A percentile compares a stretch with the other conserved stretches of the same genome.
phyloP scores from a whole-genome alignment of 768 basidiomycete genomes.

The Clathrus columnatus region DNA sequence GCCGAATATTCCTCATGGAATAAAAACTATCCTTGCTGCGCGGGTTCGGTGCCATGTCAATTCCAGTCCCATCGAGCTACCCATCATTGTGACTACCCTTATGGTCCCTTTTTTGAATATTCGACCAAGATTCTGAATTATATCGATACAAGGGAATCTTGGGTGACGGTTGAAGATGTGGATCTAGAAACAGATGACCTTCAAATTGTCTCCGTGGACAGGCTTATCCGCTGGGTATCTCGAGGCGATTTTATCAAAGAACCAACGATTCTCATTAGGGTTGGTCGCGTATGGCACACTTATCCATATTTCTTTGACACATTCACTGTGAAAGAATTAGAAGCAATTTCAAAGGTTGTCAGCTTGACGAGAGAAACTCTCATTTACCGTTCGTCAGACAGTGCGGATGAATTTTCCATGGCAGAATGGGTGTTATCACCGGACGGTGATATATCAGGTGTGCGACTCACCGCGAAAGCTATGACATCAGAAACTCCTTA shows the following conservation, averaged over 20 bases:
- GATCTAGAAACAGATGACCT: conserved; percentile 27
- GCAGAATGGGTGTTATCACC: conserved; percentile 33
- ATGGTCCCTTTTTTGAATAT: conserved; percentile 30
- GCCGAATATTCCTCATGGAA: conserved; percentile 28
- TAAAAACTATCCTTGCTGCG: conserved; percentile 30
- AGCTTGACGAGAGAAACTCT: conserved; percentile 26
- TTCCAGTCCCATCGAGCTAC: conserved; percentile 27
- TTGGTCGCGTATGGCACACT: conserved; percentile 27
- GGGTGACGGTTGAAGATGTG: conserved; percentile 28
- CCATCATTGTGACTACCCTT: conserved; percentile 36
- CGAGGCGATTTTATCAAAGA: conserved; percentile 24
- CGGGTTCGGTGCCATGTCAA: conserved; percentile 28
- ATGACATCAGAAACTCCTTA: conserved; percentile 29
- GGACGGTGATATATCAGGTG: conserved; percentile 28
- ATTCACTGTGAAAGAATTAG: conserved; percentile 29
- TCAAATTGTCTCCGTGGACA: conserved; percentile 23
- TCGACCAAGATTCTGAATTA: conserved; percentile 25
- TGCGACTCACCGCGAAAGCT: conserved; percentile 29
- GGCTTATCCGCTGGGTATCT: conserved; percentile 29
- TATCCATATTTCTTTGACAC: conserved; percentile 32
- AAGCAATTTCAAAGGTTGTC: conserved; percentile 26
- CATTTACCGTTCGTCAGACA: conserved; percentile 28
- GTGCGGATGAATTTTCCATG: conserved; percentile 29
- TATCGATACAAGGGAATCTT: conserved; percentile 27
- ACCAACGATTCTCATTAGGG: conserved; percentile 30